phyloP scores from a whole-genome alignment of 2,329 filamentous ascomycete genomes.

The Stachybotrys echinatus region DNA sequence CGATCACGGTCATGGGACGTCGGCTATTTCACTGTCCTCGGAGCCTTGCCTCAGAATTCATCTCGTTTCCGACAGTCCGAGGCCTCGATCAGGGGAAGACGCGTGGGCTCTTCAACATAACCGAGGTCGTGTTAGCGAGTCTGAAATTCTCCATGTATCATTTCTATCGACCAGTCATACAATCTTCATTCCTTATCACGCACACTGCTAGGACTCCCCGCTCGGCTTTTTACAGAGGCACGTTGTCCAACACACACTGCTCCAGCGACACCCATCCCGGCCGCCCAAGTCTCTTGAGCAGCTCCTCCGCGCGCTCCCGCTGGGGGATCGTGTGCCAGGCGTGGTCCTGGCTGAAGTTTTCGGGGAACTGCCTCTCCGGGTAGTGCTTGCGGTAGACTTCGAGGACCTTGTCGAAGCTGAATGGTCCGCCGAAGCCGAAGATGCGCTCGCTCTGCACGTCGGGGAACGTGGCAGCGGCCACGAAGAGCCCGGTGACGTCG shows the following conservation, averaged over 20 bases:
- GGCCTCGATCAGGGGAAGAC: no score
- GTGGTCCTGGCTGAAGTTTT: background rate
- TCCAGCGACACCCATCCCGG: background rate
- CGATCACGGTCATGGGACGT: no score
- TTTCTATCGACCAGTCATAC: no score
- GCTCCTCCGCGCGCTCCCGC: background rate
- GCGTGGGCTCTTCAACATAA: no score
- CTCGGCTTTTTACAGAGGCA: background rate
- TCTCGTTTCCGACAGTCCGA: no score
- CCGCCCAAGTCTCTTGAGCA: background rate
- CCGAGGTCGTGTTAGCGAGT: no score
- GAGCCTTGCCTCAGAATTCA: no score
- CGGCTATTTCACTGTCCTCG: no score
- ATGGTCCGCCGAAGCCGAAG: conserved; percentile 12
- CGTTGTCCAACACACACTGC: background rate
- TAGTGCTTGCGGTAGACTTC: background rate
- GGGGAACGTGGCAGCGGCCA: conserved; percentile 15
- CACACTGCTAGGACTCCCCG: no score
- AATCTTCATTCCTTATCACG: no score
- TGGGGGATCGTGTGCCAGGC: background rate
- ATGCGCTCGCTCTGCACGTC: conserved; percentile 16
- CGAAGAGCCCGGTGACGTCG: conserved; percentile 18
- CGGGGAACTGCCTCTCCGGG: background rate
- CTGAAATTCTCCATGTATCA: no score
- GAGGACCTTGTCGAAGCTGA: conserved; percentile 11